Evolutionary conservation across 495 filamentous ascomycete species (phyloP).

Genomic region (Daldinia childiae): DNA sequence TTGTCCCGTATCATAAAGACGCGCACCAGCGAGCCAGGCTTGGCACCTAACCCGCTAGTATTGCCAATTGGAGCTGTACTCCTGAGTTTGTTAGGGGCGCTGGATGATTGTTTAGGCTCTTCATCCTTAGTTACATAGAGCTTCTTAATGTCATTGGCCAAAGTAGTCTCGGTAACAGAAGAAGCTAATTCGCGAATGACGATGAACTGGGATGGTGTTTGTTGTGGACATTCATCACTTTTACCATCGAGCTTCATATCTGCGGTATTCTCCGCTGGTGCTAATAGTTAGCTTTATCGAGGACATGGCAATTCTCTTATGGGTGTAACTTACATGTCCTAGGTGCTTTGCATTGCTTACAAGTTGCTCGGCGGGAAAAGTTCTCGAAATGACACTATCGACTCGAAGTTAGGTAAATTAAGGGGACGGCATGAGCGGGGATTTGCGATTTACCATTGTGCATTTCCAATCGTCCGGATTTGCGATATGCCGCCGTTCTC

Average conservation of each 20-base stretch:
- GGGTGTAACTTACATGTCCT: constrained; percentile 67
- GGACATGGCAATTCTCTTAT: neutral
- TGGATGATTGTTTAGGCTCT: constrained; percentile 51
- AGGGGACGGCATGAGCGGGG: neutral
- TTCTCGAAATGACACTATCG: constrained; percentile 77
- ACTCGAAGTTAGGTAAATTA: constrained; percentile 18
- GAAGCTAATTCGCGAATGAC: constrained; percentile 79
- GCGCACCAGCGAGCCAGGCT: constrained; percentile 76
- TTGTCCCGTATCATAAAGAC: constrained; percentile 83
- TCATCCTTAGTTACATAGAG: constrained; percentile 69
- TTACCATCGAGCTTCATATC: constrained; percentile 69
- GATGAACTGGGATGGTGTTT: constrained; percentile 80
- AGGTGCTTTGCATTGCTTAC: constrained; percentile 78
- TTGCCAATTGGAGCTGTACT: constrained; percentile 79
- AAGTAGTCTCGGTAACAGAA: constrained; percentile 77
- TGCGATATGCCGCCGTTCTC: constrained; percentile 49
- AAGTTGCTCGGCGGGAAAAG: constrained; percentile 72
- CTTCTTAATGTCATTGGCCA: constrained; percentile 82
- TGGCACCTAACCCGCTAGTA: constrained; percentile 74
- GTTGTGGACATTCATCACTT: constrained; percentile 80
- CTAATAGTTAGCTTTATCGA: constrained; percentile 16
- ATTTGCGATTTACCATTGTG: constrained; percentile 62
- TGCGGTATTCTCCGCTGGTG: constrained; percentile 42
- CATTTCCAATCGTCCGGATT: constrained; percentile 77
- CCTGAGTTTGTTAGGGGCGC: constrained; percentile 65